Evolutionary conservation across 2,329 filamentous ascomycete genomes (phyloP).

Genomic region (Talaromyces islandicus): DNA sequence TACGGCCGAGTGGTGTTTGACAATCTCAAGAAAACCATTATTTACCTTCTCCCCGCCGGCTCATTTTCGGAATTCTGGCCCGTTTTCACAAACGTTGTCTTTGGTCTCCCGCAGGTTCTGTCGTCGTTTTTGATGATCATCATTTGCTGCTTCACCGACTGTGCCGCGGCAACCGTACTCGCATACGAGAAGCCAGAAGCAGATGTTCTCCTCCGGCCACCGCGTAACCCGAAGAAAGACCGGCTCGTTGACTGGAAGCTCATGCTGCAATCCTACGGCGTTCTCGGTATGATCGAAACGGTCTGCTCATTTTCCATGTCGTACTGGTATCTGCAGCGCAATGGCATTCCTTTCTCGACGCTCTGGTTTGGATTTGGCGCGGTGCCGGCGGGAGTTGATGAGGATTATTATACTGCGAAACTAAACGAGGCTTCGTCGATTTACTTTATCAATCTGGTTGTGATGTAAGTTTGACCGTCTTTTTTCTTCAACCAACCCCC

Average conservation of each 20-base stretch:
- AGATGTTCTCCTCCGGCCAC: conserved; percentile 64
- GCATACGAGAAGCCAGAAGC: conserved; percentile 73
- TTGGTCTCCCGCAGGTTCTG: conserved; percentile 67
- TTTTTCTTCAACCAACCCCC: background rate
- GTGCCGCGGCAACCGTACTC: conserved; percentile 63
- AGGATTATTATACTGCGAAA: conserved; percentile 49
- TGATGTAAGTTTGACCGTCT: conserved; percentile 52
- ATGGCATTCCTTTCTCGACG: conserved; percentile 59
- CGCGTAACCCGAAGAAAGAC: conserved; percentile 63
- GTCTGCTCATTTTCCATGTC: conserved; percentile 57
- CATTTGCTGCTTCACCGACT: conserved; percentile 71
- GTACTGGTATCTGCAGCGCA: conserved; percentile 55
- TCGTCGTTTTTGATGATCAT: conserved; percentile 68
- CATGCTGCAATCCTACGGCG: conserved; percentile 65
- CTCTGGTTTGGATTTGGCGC: conserved; percentile 65
- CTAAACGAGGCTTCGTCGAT: conserved; percentile 64
- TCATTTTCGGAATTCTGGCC: conserved; percentile 71
- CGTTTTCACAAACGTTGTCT: conserved; percentile 65
- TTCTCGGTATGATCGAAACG: conserved; percentile 62
- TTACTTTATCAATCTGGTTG: conserved; percentile 74
- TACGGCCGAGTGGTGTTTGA: conserved; percentile 71
- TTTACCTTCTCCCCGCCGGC: conserved; percentile 68
- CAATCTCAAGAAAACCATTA: conserved; percentile 70
- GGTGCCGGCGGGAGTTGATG: conserved; percentile 45
- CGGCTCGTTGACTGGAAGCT: conserved; percentile 68